Base-by-base conservation (phyloP, 768 basidiomycete genomes). In the Cyathus striatus region DNA sequence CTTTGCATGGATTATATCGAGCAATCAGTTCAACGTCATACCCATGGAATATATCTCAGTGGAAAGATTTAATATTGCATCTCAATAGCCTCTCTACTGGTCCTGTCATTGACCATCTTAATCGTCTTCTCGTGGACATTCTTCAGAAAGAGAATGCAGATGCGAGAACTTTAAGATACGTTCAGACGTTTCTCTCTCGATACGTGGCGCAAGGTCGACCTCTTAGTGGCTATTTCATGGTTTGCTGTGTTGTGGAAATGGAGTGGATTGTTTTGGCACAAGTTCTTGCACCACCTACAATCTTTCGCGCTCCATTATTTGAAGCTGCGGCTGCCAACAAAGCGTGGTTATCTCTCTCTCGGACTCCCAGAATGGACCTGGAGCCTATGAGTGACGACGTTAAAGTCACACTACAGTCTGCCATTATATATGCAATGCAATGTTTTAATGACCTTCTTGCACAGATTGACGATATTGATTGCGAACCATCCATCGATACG, bases 201-300 rank as follows among this genome's bases (percentile, higher is more conserved):
- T 97, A 89, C 61, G 76, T 86, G 14, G 69, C 77, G 6, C 76
- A 75, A 43, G 86, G 83, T 6, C 75, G 90, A 5, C 90, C 91
- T 10, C 67, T 93, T 13, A 90, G 83, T 42, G 89, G 90, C 7
- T 90, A 90, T 57, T 92, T 93, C 51, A 74, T 88, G 42, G 80
- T 91, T n/a, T 93, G 90, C 61, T 92, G 90, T 55, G 79, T 89
- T 36, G 77, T 89, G 51, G 89, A 92, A 60, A 83, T 81, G 32
- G 78, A 86, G 53, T 90, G 89, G 84, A 91, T 89, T 4, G 72
- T 89, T 16, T 76, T 94, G 18, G 83, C 88, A 3, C 90, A 91
- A 60, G 78, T 75, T 6, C 63, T 76, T 17, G 68, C 72, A 2
- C 60, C 69, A 47, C 58, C 66, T 35, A 53, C 56, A 17, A 41